Evolutionary conservation across 2,329 filamentous ascomycete species (phyloP), one percentile per base, ranked within the genome.

Genomic region (Hypocreales sp.): DNA sequence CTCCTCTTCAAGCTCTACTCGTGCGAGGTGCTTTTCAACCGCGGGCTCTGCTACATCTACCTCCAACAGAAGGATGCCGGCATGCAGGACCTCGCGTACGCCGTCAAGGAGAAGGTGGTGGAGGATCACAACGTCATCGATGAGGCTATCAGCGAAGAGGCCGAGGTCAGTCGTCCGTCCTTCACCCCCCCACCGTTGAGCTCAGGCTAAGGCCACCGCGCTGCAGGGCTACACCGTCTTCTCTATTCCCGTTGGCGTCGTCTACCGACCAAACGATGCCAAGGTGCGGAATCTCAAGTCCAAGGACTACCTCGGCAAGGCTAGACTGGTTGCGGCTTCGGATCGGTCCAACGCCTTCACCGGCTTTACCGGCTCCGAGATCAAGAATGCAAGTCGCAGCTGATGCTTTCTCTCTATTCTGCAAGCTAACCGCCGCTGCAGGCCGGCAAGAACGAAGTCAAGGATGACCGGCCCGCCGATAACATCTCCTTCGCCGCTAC

Each of bases 211-310:
- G n/a, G n/a, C n/a, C n/a, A n/a, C n/a, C n/a, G n/a, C 14, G 8
- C 7, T 18, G 3, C 35, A 92, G 80, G 90, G 87, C 25, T 98
- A 98, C 48, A 95, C 90, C 1, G 90, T 98, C 22, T 98, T 98
- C 57, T 95, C 86, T 0, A 95, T 95, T 28, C 90, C 90, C 1
- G 86, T 95, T 9, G 90, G 90, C 15, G 81, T 94, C 18, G 71
- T 98, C 11, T 98, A 95, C 55, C 68, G 90, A 32, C 90, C 90
- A 14, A 95, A 94, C 48, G 86, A 92, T 45, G 86, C 90, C 36
- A 98, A 98, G 55, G 90, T 98, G 39, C 92, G 92, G 56, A 98
- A 98, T 46, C 62, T 98, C 44, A 93, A 94, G 61, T 82, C 84
- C 14, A 95, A 95, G 51, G 86, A 98, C 48, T 98, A 98, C 44